These are phyloP conservation scores for Gremmenia infestans DNA, from an alignment of 2,329 filamentous ascomycete species.

Conservation along the genomic window DNA sequence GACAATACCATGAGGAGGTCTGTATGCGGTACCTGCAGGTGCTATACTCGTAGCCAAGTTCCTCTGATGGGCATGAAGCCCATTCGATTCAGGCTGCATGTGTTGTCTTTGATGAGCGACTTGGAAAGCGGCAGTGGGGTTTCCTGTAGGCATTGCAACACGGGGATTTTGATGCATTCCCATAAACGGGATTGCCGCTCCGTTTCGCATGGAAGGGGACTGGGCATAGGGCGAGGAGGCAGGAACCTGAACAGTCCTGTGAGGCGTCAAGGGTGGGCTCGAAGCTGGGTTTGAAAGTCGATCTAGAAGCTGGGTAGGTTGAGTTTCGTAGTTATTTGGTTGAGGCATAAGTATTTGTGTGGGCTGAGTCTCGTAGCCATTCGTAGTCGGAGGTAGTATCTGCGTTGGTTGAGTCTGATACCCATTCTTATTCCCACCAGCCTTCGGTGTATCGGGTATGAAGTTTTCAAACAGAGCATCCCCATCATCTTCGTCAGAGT, in stretches of 20 bases:
- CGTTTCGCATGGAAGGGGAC: neutral
- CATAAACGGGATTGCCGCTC: neutral
- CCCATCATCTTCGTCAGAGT: slow-evolving; percentile 39
- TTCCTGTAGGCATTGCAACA: neutral
- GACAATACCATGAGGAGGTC: slow-evolving; percentile 40
- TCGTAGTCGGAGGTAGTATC: neutral
- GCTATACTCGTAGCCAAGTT: slow-evolving; percentile 61
- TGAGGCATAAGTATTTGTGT: slow-evolving; percentile 30
- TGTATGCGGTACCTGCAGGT: slow-evolving; percentile 69
- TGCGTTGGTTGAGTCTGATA: neutral
- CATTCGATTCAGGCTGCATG: slow-evolving; percentile 28
- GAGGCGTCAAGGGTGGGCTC: slow-evolving; percentile 24
- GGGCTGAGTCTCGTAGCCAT: slow-evolving; percentile 38
- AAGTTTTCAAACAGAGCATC: slow-evolving; percentile 45
- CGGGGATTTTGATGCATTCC: neutral
- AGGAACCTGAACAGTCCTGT: slow-evolving; percentile 65
- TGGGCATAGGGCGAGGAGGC: slow-evolving; percentile 68
- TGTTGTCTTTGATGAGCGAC: neutral
- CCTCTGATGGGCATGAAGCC: slow-evolving; percentile 18
- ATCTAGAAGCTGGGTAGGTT: slow-evolving; percentile 4
- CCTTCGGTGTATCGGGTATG: slow-evolving; percentile 29
- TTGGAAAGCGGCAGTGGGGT: too few relatives aligned
- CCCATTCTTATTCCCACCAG: neutral
- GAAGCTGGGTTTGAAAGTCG: slow-evolving; percentile 13
- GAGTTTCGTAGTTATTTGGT: slow-evolving; percentile 17